A percentile compares a stretch with the other conserved stretches of the same genome.
Evolutionary conservation across 2,329 filamentous ascomycete genomes (phyloP).

Genomic region (Fusarium coffeatum): DNA sequence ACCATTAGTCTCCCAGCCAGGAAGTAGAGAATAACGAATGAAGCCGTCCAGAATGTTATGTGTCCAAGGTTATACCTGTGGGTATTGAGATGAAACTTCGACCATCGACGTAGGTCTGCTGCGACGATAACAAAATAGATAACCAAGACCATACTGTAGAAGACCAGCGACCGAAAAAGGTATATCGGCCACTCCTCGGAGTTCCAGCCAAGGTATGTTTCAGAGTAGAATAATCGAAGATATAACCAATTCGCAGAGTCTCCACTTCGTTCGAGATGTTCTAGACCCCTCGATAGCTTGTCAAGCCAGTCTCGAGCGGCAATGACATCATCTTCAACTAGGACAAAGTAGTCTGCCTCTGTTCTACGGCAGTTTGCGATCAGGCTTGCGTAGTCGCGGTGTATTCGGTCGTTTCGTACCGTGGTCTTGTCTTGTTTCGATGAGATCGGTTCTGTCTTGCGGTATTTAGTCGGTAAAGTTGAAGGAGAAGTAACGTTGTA

Average conservation of each 20-base stretch:
- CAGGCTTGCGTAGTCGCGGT: conserved; percentile 46
- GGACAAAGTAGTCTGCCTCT: conserved; percentile 45
- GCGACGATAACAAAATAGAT: conserved; percentile 33
- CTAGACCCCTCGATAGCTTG: conserved; percentile 19
- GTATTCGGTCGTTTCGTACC: conserved; percentile 43
- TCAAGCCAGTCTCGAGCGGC: conserved; percentile 49
- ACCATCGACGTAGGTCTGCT: conserved; percentile 16
- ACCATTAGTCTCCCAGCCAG: conserved; percentile 46
- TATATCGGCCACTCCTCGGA: conserved; percentile 49
- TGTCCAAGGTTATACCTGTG: conserved; percentile 10
- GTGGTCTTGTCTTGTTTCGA: neutral
- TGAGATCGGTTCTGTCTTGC: neutral
- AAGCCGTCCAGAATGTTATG: conserved; percentile 43
- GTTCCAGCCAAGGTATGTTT: conserved; percentile 52
- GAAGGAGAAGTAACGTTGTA: conserved; percentile 27
- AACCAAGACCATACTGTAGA: neutral
- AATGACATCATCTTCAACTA: conserved; percentile 51
- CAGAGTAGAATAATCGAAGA: conserved; percentile 52
- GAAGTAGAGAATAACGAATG: conserved; percentile 45
- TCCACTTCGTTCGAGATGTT: conserved; percentile 41
- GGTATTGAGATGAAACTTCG: neutral
- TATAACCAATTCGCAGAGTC: conserved; percentile 46
- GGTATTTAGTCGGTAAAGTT: neutral
- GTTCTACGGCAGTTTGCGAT: conserved; percentile 41
- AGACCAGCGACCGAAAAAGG: conserved; percentile 15